Conservation (phyloP, 176 grass and related monocot genomes). For the Chrysopogon serrulatus region DNA sequence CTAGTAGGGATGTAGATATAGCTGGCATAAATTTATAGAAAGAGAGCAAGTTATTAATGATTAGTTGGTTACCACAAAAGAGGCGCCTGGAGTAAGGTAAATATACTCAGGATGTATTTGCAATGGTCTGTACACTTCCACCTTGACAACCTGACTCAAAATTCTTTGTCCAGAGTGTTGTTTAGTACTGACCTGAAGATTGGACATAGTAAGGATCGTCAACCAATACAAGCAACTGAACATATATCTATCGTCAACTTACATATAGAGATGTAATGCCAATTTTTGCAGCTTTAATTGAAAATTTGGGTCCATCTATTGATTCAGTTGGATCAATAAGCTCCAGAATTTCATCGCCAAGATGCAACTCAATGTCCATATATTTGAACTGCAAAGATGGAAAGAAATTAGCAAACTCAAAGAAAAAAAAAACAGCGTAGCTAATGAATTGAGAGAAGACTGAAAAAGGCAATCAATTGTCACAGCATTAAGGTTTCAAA, state of each 20-base stretch:
- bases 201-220: constrained; percentile 11
- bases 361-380: constrained; percentile 80
- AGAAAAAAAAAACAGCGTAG: neutral
- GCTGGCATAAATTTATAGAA: neutral
- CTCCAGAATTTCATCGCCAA: constrained; percentile 71
- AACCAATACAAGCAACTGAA: constrained; percentile 17
- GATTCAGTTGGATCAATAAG: constrained; percentile 32
- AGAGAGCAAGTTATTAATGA: constrained; percentile 17
- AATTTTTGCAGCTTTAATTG: constrained; percentile 63
- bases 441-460: neutral
- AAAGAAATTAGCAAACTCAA: constrained; percentile 20
- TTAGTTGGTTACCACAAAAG: constrained; percentile 93
- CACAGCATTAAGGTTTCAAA: constrained; percentile 8
- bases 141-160: constrained; percentile 83
- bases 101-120: constrained; percentile 85
- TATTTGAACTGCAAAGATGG: constrained; percentile 75
- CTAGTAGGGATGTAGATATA: neutral
- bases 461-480: neutral
- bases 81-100: constrained; percentile 85
- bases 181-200: constrained; percentile 76
- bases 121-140: constrained; percentile 89
- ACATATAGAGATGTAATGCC: constrained; percentile 86
- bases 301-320: constrained; percentile 57
- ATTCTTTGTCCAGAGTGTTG: constrained; percentile 68
- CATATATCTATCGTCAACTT: constrained; percentile 45